A percentile compares a stretch with the other conserved stretches of the same genome.
Conservation (phyloP, 2,329 filamentous ascomycete species). For the Phialemoniopsis sp. region DNA sequence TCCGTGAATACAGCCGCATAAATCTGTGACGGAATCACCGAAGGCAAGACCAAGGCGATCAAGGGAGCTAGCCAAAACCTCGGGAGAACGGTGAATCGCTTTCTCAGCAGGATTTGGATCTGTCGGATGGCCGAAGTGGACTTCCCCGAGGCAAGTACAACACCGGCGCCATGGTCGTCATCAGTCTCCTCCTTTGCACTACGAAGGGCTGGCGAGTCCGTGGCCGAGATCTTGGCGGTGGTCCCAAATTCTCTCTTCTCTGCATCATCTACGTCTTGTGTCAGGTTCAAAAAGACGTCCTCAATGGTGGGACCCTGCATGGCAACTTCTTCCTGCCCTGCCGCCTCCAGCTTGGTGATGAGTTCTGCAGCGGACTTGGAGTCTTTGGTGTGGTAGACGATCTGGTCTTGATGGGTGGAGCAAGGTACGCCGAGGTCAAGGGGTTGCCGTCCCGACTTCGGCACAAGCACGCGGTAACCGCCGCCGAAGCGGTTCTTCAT, state of each 20-base stretch:
- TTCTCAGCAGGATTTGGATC: conserved; percentile 34
- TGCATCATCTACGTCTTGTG: conserved; percentile 69
- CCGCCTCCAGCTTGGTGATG: conserved; percentile 63
- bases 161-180: conserved; percentile 14
- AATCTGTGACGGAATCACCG: too few relatives aligned
- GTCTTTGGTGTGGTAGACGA: conserved; percentile 66
- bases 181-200: conserved; percentile 8
- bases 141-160: conserved; percentile 17
- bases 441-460: conserved; percentile 52
- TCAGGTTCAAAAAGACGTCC: conserved; percentile 84
- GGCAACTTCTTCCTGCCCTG: conserved; percentile 71
- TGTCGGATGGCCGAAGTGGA: conserved; percentile 54
- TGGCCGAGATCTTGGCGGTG: conserved; percentile 1
- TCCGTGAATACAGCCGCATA: too few relatives aligned
- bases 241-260: conserved; percentile 12
- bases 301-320: conserved; percentile 88
- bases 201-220: conserved; percentile 18
- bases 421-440: conserved; percentile 46
- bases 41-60: too few relatives aligned
- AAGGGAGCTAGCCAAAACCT: too few relatives aligned
- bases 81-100: too few relatives aligned
- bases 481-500: conserved; percentile 79
- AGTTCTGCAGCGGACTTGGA: conserved; percentile 69
- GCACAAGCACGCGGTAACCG: conserved; percentile 78
- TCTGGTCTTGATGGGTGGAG: conserved; percentile 63